Evolutionary conservation across 129 eudicot genomes (phyloP), one percentile per base, ranked within the genome.

Genomic region (Tanacetum coccineum): DNA sequence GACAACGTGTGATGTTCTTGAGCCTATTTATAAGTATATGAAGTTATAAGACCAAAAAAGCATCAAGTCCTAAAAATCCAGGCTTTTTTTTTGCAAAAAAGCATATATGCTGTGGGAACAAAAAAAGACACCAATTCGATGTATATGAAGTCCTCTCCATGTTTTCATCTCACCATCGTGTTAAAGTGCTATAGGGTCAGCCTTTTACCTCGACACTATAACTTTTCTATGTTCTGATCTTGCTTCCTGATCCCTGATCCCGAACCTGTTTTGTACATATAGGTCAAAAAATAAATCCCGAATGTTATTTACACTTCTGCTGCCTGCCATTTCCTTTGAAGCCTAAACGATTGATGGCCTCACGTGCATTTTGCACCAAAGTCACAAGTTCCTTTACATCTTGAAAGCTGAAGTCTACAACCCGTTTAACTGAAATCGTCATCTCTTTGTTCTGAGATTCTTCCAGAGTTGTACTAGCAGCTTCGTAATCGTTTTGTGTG

Each of bases 321-420:
- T 71, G 81, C 79, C 74, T 64, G 56, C 42, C 53, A 9, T 57
- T 68, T 54, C 84, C 83, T 66, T 81, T 67, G 26, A 64, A 76
- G 74, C 89, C 81, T 73, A 66, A 79, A 30, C 67, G 82, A 68
- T 79, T 84, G 74, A 89, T 70, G 64, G 90, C 76, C 60, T 78
- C 87, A 6, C 79, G 80, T 13, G 97, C 99, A 58, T 67, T 74
- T 72, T 80, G 78, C 20, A 94, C 90, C 79, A 94, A 75, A 67
- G 78, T 65, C 21, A 78, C 69, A n/a, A 94, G 66, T 70, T 77
- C 90, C 66, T 83, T 84, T 21, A 94, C 76, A 70, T 94, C 88
- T 70, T 89, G 99, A 70, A 94, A 94, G 72, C 99, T 78, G 72
- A 87, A 87, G 78, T 94, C 92, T 39, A 89, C 67, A 39, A 76